Conservation (phyloP, 345 rosid species). For the Dipteronia sinensis region DNA sequence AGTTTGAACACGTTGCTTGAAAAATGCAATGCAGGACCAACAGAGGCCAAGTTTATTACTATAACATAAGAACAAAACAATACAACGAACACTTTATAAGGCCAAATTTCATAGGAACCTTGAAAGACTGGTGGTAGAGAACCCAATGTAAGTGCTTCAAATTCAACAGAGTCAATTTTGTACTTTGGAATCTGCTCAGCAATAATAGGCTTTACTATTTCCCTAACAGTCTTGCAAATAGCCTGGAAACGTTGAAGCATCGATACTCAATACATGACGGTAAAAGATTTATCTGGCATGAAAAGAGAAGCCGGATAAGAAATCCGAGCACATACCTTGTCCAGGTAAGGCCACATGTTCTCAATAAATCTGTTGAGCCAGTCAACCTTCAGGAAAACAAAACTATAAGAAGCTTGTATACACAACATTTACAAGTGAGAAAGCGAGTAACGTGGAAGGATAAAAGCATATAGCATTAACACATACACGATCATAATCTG, state of each 20-base stretch:
- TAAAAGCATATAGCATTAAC: neutral
- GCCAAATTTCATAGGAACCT: conserved; percentile 40
- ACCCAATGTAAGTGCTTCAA: conserved; percentile 83
- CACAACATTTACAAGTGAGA: neutral
- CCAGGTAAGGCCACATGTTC: conserved; percentile 90
- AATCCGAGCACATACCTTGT: conserved; percentile 51
- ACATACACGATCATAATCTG: conserved; percentile 93
- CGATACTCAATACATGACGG: conserved; percentile 18
- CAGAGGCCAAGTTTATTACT: conserved; percentile 4
- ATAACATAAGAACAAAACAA: neutral
- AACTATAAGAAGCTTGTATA: conserved; percentile 19
- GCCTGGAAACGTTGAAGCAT: conserved; percentile 50
- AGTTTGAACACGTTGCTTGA: neutral
- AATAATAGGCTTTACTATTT: conserved; percentile 80
- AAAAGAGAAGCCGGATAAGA: conserved; percentile 14
- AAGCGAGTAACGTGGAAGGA: neutral
- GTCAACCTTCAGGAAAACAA: conserved; percentile 61
- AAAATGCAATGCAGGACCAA: neutral
- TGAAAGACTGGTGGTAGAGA: conserved; percentile 84
- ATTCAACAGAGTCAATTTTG: conserved; percentile 88
- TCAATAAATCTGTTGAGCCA: conserved; percentile 86
- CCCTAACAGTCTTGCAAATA: conserved; percentile 67
- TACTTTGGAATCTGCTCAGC: conserved; percentile 88
- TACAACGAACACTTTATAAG: neutral
- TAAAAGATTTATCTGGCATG: conserved; percentile 11